Percentiles rank a stretch among this genome's conserved stretches.
phyloP scores from a whole-genome alignment of 352 stramenopile genomes.

The Aphanomyces invadans region DNA sequence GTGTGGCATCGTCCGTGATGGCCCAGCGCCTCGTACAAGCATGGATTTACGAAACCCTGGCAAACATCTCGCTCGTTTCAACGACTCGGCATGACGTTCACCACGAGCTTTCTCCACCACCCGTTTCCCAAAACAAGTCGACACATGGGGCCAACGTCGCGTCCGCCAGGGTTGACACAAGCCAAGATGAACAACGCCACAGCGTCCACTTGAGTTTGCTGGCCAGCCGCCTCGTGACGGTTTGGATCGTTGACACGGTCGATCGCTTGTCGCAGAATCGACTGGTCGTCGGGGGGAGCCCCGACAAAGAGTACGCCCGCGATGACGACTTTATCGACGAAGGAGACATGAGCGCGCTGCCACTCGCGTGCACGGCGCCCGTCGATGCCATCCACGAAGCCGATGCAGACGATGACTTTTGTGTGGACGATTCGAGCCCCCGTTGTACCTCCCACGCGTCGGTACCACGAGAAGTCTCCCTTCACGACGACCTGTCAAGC shows the following conservation, averaged over 20 bases:
- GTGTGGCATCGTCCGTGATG: not conserved
- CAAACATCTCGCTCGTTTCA: not conserved
- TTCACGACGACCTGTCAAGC: not conserved
- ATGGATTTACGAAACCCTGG: slow-evolving; percentile 11
- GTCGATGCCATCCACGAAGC: not conserved
- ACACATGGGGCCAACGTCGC: no score
- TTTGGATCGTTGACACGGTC: not conserved
- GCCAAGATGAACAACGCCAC: not conserved
- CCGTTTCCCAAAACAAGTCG: no score
- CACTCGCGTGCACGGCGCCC: not conserved
- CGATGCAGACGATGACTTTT: not conserved
- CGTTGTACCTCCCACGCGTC: no score
- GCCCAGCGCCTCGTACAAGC: not conserved
- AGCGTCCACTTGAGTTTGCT: not conserved
- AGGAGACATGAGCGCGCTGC: not conserved
- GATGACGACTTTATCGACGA: no score
- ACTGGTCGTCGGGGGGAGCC: not conserved
- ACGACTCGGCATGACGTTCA: not conserved
- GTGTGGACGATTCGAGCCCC: no score
- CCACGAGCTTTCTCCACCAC: not conserved
- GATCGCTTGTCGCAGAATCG: not conserved
- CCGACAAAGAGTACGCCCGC: no score
- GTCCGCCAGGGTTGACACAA: no score
- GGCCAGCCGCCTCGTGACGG: not conserved
- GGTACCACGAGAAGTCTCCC: not conserved